Percentiles rank a stretch among this genome's conserved stretches.
Conservation (phyloP, 2,329 filamentous ascomycete genomes). For the Venturiaceae sp. region DNA sequence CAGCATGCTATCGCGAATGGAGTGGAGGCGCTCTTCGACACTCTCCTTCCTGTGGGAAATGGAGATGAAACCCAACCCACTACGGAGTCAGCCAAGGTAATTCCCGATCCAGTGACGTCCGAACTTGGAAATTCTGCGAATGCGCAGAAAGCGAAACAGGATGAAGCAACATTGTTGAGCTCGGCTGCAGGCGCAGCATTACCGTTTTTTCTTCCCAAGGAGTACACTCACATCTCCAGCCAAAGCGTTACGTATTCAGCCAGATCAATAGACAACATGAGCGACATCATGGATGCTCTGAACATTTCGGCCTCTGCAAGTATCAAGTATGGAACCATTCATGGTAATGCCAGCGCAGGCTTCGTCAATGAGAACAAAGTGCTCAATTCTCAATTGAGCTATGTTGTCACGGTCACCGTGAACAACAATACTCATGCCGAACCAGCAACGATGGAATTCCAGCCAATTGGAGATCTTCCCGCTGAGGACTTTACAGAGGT, state of each 20-base stretch:
- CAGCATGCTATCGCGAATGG: neutral
- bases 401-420: constrained; percentile 19
- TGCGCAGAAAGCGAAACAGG: neutral
- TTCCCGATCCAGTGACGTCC: neutral
- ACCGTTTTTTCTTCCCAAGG: constrained; percentile 1
- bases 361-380: constrained; percentile 22
- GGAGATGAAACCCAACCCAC: neutral
- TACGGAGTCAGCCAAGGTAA: neutral
- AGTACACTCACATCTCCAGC: constrained; percentile 14
- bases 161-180: neutral
- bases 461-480: constrained; percentile 18
- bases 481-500: constrained; percentile 22
- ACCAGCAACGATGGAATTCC: constrained; percentile 16
- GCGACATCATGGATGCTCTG: constrained; percentile 28
- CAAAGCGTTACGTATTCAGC: constrained; percentile 22
- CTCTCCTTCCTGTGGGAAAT: neutral
- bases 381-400: constrained; percentile 20
- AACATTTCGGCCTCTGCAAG: constrained; percentile 28
- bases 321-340: constrained; percentile 28
- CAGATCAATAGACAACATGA: constrained; percentile 22
- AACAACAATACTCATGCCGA: constrained; percentile 16
- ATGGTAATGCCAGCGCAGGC: constrained; percentile 13
- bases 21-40: neutral
- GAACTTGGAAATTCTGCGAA: neutral
- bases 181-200: neutral